Base-by-base conservation (phyloP, 306 rosid species). In the Glycyrrhiza uralensis region DNA sequence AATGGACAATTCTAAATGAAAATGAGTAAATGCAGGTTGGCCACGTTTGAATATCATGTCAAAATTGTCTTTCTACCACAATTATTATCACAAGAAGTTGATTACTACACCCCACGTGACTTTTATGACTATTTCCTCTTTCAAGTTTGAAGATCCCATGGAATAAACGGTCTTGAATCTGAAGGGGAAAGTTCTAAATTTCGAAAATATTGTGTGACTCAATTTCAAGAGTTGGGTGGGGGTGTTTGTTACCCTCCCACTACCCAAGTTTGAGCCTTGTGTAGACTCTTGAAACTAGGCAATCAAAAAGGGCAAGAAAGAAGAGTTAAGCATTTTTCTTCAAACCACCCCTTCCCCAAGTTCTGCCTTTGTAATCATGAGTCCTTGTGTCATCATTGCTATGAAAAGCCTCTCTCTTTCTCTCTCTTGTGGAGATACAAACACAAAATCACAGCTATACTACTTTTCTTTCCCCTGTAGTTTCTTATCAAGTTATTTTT, bases 291-390 rank as follows among this genome's bases (percentile, higher is more conserved):
- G n/a, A 38, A 50, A 47, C 18, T 62, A 58, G 69, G 76, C 63
- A 78, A 60, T 36, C 33, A 79, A 72, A 59, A 55, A 22, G 55
- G 72, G 46, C 44, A 71, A 66, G 82, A 80, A 80, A 77, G 4
- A 45, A 22, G 35, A 57, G 72, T n/a, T n/a, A 76, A 44, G 7
- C 58, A 19, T 49, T 80, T 79, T 74, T 68, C 69, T 69, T 79
- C 76, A 17, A 56, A 63, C 49, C 81, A 66, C 86, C 74, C 81
- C 35, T 79, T 70, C 74, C 47, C 56, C 89, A 81, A 58, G 71
- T 76, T 45, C 88, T 81, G 82, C 93, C 81, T 77, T 76, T 58
- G 95, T 86, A 87, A 92, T 92, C 84, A 92, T 85, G 84, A 88
- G 72, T 62, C 80, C 84, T 79, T 71, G 47, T 75, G 87, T 79